Percentiles rank a stretch among this genome's conserved stretches.
Conservation (phyloP, 2,329 filamentous ascomycete species). For the Ustulina deusta region DNA sequence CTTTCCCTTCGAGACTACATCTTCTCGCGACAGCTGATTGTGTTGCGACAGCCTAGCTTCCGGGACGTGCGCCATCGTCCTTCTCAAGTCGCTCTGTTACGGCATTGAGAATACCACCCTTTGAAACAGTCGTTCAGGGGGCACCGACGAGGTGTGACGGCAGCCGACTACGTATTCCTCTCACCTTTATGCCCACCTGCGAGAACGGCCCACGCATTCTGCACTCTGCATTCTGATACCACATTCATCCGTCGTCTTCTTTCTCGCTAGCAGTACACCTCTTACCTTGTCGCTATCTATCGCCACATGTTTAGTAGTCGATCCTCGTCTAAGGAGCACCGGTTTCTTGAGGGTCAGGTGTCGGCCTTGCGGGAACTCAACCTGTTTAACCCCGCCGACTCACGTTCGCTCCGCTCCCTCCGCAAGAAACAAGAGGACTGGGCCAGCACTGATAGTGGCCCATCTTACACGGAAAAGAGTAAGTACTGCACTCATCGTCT, state of each 20-base stretch:
- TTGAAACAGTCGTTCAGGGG: slow-evolving; percentile 42
- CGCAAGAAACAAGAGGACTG: slow-evolving; percentile 49
- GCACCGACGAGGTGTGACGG: slow-evolving; percentile 38
- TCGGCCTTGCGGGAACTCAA: slow-evolving; percentile 55
- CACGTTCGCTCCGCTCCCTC: slow-evolving; percentile 49
- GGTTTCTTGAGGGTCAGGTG: slow-evolving; percentile 53
- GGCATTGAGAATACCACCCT: slow-evolving; percentile 43
- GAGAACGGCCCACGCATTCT: slow-evolving; percentile 28
- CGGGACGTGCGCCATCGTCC: slow-evolving; percentile 30
- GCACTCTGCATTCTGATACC: slow-evolving; percentile 32
- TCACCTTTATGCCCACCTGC: slow-evolving; percentile 23
- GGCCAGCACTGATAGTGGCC: slow-evolving; percentile 46
- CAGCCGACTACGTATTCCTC: slow-evolving; percentile 31
- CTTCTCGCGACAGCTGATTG: slow-evolving; percentile 16
- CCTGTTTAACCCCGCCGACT: slow-evolving; percentile 57
- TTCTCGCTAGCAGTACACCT: slow-evolving; percentile 28
- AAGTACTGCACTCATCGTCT: slow-evolving; percentile 41
- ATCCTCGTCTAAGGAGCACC: slow-evolving; percentile 58
- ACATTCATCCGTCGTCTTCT: slow-evolving; percentile 23
- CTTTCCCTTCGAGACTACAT: slow-evolving; percentile 19
- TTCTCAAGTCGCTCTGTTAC: slow-evolving; percentile 26
- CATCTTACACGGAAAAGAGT: slow-evolving; percentile 59
- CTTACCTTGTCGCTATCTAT: slow-evolving; percentile 35
- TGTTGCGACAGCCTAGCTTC: slow-evolving; percentile 35
- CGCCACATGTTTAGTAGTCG: slow-evolving; percentile 61